Base-by-base conservation (phyloP, 202 grass and related monocot species). In the Tripidium arundinaceum region DNA sequence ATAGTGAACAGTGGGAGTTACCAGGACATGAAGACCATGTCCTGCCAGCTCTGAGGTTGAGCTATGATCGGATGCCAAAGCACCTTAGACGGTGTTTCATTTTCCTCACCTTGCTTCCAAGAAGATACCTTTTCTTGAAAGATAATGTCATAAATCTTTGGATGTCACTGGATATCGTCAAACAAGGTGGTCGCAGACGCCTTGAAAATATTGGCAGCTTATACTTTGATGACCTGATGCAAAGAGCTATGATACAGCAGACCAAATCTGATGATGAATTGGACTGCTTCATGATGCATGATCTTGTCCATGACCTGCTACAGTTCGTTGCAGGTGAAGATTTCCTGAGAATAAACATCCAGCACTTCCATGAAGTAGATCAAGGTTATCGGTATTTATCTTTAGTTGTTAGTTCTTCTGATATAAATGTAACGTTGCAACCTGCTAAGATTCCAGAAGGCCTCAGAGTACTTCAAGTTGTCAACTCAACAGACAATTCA, bases 131-230 rank as follows among this genome's bases (percentile, higher is more conserved):
- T n/a, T n/a, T n/a, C n/a, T n/a, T n/a, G n/a, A n/a, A n/a, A n/a
- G n/a, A n/a, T n/a, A n/a, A n/a, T n/a, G n/a, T n/a, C n/a, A n/a
- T n/a, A n/a, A n/a, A n/a, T n/a, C n/a, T n/a, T n/a, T n/a, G n/a
- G n/a, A n/a, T n/a, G n/a, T 79, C 28, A 86, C 31, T 90, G 88
- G 88, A 90, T 86, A 41, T 83, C 31, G 66, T 90, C 55, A 49
- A 76, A 43, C 41, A 27, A 49, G 46, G 42, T 52, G 8, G 16
- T 61, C 29, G 45, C 59, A 65, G 26, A 25, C 15, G 0, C 33
- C 39, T 52, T 34, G 79, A 80, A 83, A 80, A 86, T 15, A 42
- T 86, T 24, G 88, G 79, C 11, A 52, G 25, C 27, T 27, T 52
- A 64, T 90, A 79, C 33, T 65, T 86, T 7, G 71, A 83, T 52